Evolutionary conservation across 345 rosid genomes (phyloP), one percentile per base, ranked within the genome.

Genomic region (Hibiscus tridactylites): DNA sequence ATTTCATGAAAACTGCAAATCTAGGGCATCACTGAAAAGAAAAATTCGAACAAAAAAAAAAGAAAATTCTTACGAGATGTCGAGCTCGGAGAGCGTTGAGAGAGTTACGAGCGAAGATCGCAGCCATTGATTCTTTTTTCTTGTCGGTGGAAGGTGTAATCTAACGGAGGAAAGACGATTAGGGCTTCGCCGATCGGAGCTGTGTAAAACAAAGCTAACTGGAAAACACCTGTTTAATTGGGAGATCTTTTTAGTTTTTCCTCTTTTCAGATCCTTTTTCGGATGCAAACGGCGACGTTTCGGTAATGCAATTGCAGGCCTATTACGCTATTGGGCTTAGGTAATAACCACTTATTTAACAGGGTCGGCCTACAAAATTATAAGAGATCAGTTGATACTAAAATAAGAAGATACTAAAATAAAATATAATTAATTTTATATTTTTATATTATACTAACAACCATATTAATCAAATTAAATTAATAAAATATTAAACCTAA

Each of bases 21-120:
- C 39, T 47, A 47, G 3, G 39, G 65, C 39, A 57, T 9, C 13
- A 1, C 21, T 70, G 12, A 56, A 56, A 21, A 15, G 56, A 16
- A 50, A 50, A 50, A 13, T 8, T 5, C 56, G 60, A 60, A 46
- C 31, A 47, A 61, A 9, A 9, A 6, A n/a, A 29, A 17, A 15
- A n/a, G 5, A 46, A 37, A 46, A 4, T 46, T 62, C 91, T 77
- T 65, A 88, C 91, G 70, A 85, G 84, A 50, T 86, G 86, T 62
- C 96, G 87, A 73, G 89, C 85, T 6, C 88, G 86, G 74, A 89
- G 78, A 70, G 88, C 83, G 33, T 69, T 78, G 80, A 91, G 75
- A 29, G 98, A 89, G 85, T 85, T 89, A 80, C 97, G 96, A 86
- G 91, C 97, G 57, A 93, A 75, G 71, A 91, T 83, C 61, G 88